These are phyloP conservation scores for Pythium scleroteichum DNA, from an alignment of 352 stramenopile species.

Conservation along the genomic window DNA sequence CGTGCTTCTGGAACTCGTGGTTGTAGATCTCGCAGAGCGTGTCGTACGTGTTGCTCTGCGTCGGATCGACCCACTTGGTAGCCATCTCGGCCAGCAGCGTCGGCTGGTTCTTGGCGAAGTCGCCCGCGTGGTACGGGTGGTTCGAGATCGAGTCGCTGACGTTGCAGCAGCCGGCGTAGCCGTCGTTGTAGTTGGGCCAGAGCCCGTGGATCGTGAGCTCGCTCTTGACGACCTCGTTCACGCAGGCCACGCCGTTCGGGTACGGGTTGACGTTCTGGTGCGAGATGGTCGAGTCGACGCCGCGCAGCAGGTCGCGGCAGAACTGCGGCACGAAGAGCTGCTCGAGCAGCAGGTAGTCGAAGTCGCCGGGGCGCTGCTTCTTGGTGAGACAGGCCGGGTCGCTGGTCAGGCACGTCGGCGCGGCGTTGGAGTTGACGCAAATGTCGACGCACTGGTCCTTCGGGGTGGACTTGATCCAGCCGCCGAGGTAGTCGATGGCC, in stretches of 20 bases:
- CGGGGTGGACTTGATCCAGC: constrained; percentile 39
- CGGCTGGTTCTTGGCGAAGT: constrained; percentile 62
- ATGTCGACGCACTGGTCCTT: constrained; percentile 61
- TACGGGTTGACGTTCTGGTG: constrained; percentile 69
- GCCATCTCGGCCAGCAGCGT: constrained; percentile 68
- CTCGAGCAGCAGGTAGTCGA: constrained; percentile 71
- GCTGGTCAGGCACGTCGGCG: constrained; percentile 50
- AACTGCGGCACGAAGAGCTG: constrained; percentile 72
- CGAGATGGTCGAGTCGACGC: constrained; percentile 65
- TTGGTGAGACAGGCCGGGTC: constrained; percentile 49
- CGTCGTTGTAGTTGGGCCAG: constrained; percentile 76
- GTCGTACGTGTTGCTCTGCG: constrained; percentile 45
- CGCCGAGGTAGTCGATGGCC: constrained; percentile 53
- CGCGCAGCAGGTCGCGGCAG: constrained; percentile 62
- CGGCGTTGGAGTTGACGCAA: constrained; percentile 49
- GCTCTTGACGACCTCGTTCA: constrained; percentile 36
- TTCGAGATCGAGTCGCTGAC: constrained; percentile 52
- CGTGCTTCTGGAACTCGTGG: constrained; percentile 84
- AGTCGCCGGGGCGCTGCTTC: constrained; percentile 53
- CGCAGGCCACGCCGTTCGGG: constrained; percentile 48
- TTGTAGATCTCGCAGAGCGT: constrained; percentile 76
- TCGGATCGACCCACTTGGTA: constrained; percentile 64
- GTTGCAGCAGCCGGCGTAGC: constrained; percentile 71
- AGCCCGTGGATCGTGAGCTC: constrained; percentile 75
- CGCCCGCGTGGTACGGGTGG: constrained; percentile 47